Percentiles rank a stretch among this genome's conserved stretches.
These are phyloP conservation scores for Chamaecrista fasciculata DNA, from an alignment of 306 rosid species.

Conservation along the genomic window DNA sequence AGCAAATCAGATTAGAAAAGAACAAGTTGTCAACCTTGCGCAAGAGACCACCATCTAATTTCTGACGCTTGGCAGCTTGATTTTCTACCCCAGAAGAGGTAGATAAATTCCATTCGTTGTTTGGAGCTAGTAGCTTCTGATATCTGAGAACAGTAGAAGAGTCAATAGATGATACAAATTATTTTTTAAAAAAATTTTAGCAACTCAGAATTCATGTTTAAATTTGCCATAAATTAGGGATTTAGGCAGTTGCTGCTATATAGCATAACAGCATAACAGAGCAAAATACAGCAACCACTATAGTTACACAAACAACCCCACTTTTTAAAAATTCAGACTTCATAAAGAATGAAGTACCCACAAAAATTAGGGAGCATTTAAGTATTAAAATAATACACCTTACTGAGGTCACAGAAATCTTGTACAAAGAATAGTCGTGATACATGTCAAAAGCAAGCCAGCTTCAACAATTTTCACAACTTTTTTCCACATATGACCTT, in stretches of 20 bases:
- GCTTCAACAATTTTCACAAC: background rate
- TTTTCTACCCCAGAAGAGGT: constrained; percentile 58
- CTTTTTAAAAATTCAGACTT: constrained; percentile 12
- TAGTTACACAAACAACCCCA: background rate
- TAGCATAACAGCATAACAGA: constrained; percentile 10
- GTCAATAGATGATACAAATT: constrained; percentile 18
- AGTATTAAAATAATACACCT: background rate
- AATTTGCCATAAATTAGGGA: constrained; percentile 12
- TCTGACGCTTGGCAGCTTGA: constrained; percentile 90
- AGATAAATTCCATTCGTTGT: constrained; percentile 49
- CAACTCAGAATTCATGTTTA: background rate
- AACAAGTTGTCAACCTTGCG: constrained; percentile 56
- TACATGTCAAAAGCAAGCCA: constrained; percentile 21
- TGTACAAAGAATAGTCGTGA: constrained; percentile 6
- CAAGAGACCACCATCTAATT: constrained; percentile 78
- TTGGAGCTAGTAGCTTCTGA: constrained; percentile 49
- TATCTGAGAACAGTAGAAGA: constrained; percentile 49
- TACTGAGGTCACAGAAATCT: constrained; percentile 15
- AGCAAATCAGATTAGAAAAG: constrained; percentile 23
- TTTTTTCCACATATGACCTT: constrained; percentile 18
- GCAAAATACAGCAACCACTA: constrained; percentile 17
- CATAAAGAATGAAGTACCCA: background rate
- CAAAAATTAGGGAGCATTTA: background rate
- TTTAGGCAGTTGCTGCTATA: constrained; percentile 10
- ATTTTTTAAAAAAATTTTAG: constrained; percentile 24